These are phyloP conservation scores for Auriscalpium orientale DNA, from an alignment of 768 basidiomycete genomes.

Conservation along the genomic window DNA sequence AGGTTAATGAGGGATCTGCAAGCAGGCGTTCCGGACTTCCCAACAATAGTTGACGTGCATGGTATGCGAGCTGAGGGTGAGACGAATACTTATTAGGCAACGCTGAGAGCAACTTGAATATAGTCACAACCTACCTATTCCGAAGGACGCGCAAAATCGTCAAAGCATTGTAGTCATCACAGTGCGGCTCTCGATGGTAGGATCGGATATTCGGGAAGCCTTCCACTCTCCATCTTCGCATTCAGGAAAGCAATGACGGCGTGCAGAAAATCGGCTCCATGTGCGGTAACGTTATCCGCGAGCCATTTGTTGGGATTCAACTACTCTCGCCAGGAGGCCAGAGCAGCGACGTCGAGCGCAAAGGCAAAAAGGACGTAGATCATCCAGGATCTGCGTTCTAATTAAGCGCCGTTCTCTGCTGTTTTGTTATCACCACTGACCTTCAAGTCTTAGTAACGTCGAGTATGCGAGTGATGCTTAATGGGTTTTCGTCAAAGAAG, in stretches of 20 bases:
- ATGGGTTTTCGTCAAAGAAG: conserved; percentile 85
- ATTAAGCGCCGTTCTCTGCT: background rate
- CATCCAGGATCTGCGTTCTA: conserved; percentile 70
- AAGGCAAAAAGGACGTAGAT: conserved; percentile 86
- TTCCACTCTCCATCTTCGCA: conserved; percentile 90
- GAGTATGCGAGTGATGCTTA: conserved; percentile 90
- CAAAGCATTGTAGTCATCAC: conserved; percentile 80
- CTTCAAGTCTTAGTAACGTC: conserved; percentile 93
- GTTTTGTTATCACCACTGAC: conserved; percentile 32
- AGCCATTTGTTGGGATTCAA: conserved; percentile 97
- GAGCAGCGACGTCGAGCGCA: conserved; percentile 87
- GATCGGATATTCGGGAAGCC: conserved; percentile 64
- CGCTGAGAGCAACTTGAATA: background rate
- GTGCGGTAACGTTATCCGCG: conserved; percentile 73
- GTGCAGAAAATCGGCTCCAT: conserved; percentile 81
- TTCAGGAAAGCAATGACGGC: conserved; percentile 85
- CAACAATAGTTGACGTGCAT: conserved; percentile 79
- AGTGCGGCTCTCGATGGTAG: conserved; percentile 68
- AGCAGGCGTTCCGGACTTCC: conserved; percentile 85
- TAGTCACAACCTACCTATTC: conserved; percentile 50
- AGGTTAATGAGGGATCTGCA: conserved; percentile 96
- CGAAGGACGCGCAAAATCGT: conserved; percentile 86
- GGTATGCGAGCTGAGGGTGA: conserved; percentile 49
- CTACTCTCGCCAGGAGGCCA: conserved; percentile 89
- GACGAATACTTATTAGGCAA: conserved; percentile 4